phyloP scores from a whole-genome alignment of 352 stramenopile species.

The Phytophthora cactorum region DNA sequence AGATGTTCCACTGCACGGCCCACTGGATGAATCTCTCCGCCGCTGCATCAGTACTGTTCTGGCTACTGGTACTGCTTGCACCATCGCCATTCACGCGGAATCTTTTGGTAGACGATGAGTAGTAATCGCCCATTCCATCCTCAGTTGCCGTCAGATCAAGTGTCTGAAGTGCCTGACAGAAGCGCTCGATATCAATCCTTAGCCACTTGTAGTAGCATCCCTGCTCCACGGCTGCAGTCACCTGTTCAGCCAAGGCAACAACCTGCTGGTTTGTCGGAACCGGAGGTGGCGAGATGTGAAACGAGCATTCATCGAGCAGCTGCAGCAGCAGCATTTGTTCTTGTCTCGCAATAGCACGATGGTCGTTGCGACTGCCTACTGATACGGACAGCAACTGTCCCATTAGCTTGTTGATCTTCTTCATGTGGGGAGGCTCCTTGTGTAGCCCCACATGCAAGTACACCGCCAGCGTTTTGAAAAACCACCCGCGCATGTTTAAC shows the following conservation, averaged over 20 bases:
- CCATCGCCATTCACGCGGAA: conserved; percentile 60
- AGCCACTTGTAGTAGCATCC: conserved; percentile 83
- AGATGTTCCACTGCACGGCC: conserved; percentile 87
- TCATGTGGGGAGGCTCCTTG: conserved; percentile 74
- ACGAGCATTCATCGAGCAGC: conserved; percentile 68
- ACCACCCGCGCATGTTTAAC: conserved; percentile 85
- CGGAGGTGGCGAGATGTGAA: conserved; percentile 61
- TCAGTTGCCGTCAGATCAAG: conserved; percentile 57
- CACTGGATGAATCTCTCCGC: conserved; percentile 71
- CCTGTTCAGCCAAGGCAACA: conserved; percentile 71
- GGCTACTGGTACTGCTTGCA: conserved; percentile 35
- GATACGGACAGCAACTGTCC: conserved; percentile 49
- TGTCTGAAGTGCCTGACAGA: conserved; percentile 66
- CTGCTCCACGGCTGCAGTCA: conserved; percentile 57
- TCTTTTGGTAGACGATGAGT: conserved; percentile 53
- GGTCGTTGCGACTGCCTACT: conserved; percentile 22
- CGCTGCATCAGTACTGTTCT: conserved; percentile 43
- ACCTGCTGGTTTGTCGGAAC: conserved; percentile 77
- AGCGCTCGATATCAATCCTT: conserved; percentile 79
- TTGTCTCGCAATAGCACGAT: conserved; percentile 43
- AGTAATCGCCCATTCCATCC: conserved; percentile 46
- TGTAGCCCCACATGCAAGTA: conserved; percentile 78
- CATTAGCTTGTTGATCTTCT: conserved; percentile 73
- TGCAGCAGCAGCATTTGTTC: conserved; percentile 76
- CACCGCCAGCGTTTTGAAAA: conserved; percentile 81